A percentile compares a stretch with the other conserved stretches of the same genome.
phyloP scores from a whole-genome alignment of 305 asterid species.

The Salvia sclarea region DNA sequence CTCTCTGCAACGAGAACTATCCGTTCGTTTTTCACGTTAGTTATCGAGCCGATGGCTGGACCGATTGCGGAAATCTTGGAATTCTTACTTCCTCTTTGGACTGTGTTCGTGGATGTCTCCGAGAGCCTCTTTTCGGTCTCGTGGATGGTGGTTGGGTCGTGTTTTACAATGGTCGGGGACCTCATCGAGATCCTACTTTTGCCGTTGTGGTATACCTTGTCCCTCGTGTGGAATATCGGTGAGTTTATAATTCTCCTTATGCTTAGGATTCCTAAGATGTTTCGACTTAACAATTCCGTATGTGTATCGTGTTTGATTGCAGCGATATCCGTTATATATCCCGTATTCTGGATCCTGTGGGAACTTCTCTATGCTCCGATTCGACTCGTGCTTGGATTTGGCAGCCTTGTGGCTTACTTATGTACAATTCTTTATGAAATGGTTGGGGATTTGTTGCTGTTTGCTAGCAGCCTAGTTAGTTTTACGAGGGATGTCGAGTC shows the following conservation, averaged over 20 bases:
- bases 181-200: constrained; percentile 61
- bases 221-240: constrained; percentile 63
- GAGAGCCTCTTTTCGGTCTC: constrained; percentile 62
- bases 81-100: constrained; percentile 72
- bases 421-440: constrained; percentile 44
- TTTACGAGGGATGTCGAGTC: constrained; percentile 66
- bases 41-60: constrained; percentile 65
- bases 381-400: constrained; percentile 60
- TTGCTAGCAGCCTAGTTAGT: constrained; percentile 62
- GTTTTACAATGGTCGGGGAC: constrained; percentile 53
- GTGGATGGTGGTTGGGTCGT: constrained; percentile 69
- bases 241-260: constrained; percentile 34
- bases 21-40: constrained; percentile 56
- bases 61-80: constrained; percentile 69
- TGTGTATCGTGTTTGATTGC: constrained; percentile 37
- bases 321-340: constrained; percentile 65
- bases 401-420: constrained; percentile 50
- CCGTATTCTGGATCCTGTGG: constrained; percentile 73
- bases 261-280: constrained; percentile 1
- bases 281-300: constrained; percentile 15
- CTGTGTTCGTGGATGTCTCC: constrained; percentile 44
- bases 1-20: constrained; percentile 58
- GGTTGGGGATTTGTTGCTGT: constrained; percentile 52
- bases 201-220: constrained; percentile 66
- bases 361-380: constrained; percentile 75